Percentiles rank a stretch among this genome's conserved stretches.
These are phyloP conservation scores for Yamadazyma paraphyllophila DNA, from an alignment of 805 yeast genomes.

Conservation along the genomic window DNA sequence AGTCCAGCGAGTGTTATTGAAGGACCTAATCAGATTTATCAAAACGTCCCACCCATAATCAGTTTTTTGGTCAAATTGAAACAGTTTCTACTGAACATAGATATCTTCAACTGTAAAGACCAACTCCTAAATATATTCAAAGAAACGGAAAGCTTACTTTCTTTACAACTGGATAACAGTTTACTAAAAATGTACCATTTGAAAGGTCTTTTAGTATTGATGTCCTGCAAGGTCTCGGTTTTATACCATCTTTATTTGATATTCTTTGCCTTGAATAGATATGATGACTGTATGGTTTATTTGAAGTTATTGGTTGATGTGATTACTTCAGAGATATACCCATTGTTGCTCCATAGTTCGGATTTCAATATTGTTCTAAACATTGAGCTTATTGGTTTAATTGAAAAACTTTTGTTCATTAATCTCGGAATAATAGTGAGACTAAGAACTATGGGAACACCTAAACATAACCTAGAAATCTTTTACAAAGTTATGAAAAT, in stretches of 20 bases:
- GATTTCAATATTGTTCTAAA: background rate
- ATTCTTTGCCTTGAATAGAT: background rate
- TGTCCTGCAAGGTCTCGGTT: slow-evolving; percentile 4
- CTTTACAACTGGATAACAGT: background rate
- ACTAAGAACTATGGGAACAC: background rate
- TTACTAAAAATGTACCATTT: background rate
- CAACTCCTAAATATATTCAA: slow-evolving; percentile 1
- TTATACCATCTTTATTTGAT: slow-evolving; percentile 4
- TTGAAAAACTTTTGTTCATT: slow-evolving; percentile 1
- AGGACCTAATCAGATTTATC: slow-evolving; percentile 1
- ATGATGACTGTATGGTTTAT: background rate
- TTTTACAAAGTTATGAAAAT: background rate
- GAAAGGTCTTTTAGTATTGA: slow-evolving; percentile 2
- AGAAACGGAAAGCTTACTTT: background rate
- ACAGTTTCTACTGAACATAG: background rate
- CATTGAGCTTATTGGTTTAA: background rate
- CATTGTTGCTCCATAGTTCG: background rate
- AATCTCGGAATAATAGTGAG: background rate
- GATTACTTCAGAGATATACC: slow-evolving; percentile 1
- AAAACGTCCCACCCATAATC: slow-evolving; percentile 1
- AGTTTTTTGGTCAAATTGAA: background rate
- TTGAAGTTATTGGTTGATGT: background rate
- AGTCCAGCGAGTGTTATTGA: background rate
- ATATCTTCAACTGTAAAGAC: slow-evolving; percentile 4
- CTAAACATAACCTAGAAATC: background rate